These are phyloP conservation scores for Aspergillus sojae DNA, from an alignment of 2,329 filamentous ascomycete genomes.

Conservation along the genomic window DNA sequence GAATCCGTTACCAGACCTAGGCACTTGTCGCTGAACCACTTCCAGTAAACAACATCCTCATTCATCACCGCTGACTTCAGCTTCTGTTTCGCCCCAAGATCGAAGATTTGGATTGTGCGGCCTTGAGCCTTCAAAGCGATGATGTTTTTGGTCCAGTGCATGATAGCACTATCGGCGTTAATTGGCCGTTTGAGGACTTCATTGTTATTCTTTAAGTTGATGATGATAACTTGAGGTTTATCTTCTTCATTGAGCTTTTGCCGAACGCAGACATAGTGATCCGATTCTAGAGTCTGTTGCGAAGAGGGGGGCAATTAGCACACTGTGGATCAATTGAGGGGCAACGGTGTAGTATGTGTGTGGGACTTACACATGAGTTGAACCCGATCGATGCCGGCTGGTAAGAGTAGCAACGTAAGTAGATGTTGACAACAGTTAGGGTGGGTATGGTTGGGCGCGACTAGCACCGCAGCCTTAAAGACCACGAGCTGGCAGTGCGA, in stretches of 20 bases:
- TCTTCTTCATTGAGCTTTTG: constrained; percentile 86
- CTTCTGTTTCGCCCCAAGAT: constrained; percentile 89
- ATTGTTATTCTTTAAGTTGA: constrained; percentile 97
- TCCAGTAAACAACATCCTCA: constrained; percentile 98
- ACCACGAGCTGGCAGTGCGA: constrained; percentile 12
- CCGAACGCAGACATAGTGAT: constrained; percentile 92
- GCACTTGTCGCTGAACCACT: constrained; percentile 91
- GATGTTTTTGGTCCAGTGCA: constrained; percentile 96
- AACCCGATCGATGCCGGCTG: constrained; percentile 77
- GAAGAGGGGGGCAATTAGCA: constrained; percentile 25
- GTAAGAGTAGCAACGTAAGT: constrained; percentile 35
- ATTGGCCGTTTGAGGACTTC: constrained; percentile 92
- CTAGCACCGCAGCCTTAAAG: constrained; percentile 15
- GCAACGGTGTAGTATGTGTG: neutral
- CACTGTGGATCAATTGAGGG: neutral
- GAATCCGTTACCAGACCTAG: constrained; percentile 89
- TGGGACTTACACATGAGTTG: constrained; percentile 74
- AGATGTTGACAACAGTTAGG: constrained; percentile 11
- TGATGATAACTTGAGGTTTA: constrained; percentile 91
- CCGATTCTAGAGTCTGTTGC: constrained; percentile 89
- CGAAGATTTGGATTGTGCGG: constrained; percentile 95
- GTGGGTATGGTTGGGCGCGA: constrained; percentile 1
- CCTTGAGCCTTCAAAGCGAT: constrained; percentile 95
- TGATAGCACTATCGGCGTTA: constrained; percentile 99
- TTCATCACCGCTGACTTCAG: constrained; percentile 96